Base-by-base conservation (phyloP, 208 protist species). In the Porcisia hertigi region DNA sequence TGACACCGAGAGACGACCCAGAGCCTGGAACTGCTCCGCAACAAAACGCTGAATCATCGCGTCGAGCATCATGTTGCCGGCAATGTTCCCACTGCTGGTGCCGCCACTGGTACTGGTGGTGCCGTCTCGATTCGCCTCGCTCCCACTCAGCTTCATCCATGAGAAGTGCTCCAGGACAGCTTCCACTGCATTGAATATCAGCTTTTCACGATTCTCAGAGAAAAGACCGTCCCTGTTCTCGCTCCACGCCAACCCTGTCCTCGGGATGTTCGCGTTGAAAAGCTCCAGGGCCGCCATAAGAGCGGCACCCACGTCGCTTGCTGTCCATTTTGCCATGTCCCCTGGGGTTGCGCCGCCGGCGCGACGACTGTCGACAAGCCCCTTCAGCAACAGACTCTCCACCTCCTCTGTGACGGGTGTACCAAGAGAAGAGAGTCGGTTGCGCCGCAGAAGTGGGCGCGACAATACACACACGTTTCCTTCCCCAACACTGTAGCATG, bases 201-300 rank as follows among this genome's bases (percentile, higher is more conserved):
- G 86, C 75, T 93, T 91, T 78, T 98, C 92, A 1, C 96, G 82
- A 76, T 98, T 98, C 72, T 98, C 95, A 0, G 93, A 81, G 83
- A 98, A 98, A 8, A 98, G 49, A 14, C 91, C 85, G 59, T 98
- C 97, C 64, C 81, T 84, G 79, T 97, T 98, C 79, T 98, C 92
- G 39, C 87, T 92, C 74, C 85, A 91, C 14, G 78, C 84, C 41
- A 98, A 88, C 1, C 97, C 97, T n/a, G 64, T 92, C 45, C 71
- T 66, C 25, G 94, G 91, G 18, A 98, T 85, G 75, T 97, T 98
- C 18, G 92, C 86, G 77, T 98, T 98, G 77, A 98, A 98, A 73
- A 93, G 92, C 52, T 88, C 80, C 20, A 96, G 71, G 34, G 79
- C 71, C 2, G 79, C 53, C 6, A 79, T 47, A 1, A 83, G 69